phyloP scores from a whole-genome alignment of 2,329 filamentous ascomycete species.

The Lasiodiplodia hormozganensis region DNA sequence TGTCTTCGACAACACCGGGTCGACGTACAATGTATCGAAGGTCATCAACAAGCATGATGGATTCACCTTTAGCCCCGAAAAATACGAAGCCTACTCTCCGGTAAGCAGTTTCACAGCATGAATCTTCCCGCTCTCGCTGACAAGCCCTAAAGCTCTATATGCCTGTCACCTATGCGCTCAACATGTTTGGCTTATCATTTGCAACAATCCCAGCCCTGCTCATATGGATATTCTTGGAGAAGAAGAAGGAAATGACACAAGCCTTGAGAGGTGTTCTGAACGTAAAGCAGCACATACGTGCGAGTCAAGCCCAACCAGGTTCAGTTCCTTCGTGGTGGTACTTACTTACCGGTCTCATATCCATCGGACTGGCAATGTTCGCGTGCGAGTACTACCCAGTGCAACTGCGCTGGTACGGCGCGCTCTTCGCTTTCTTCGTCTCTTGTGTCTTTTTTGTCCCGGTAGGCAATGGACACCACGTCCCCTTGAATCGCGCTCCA shows the following conservation, averaged over 20 bases:
- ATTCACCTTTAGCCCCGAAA: constrained; percentile 42
- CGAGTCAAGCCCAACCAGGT: not conserved
- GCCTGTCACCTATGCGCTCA: constrained; percentile 15
- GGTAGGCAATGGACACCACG: not conserved
- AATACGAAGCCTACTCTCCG: constrained; percentile 49
- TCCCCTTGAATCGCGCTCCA: not conserved
- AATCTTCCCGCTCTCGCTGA: constrained; percentile 29
- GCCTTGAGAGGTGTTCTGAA: not conserved
- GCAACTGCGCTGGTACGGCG: constrained; percentile 22
- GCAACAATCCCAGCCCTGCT: constrained; percentile 13
- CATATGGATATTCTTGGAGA: constrained; percentile 21
- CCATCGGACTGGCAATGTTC: constrained; percentile 16
- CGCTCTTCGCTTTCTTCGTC: constrained; percentile 17
- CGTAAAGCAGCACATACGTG: not conserved
- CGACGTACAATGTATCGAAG: constrained; percentile 65
- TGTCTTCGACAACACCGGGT: constrained; percentile 72
- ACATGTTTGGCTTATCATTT: constrained; percentile 22
- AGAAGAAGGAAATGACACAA: constrained; percentile 1
- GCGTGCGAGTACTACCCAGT: constrained; percentile 25
- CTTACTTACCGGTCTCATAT: not conserved
- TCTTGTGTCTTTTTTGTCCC: constrained; percentile 20
- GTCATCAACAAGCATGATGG: constrained; percentile 38
- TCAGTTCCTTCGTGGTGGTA: constrained; percentile 21
- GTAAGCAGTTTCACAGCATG: constrained; percentile 30
- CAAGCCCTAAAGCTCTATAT: constrained; percentile 41